These are phyloP conservation scores for Panaeolus cyanescens DNA, from an alignment of 768 basidiomycete species.

Conservation along the genomic window DNA sequence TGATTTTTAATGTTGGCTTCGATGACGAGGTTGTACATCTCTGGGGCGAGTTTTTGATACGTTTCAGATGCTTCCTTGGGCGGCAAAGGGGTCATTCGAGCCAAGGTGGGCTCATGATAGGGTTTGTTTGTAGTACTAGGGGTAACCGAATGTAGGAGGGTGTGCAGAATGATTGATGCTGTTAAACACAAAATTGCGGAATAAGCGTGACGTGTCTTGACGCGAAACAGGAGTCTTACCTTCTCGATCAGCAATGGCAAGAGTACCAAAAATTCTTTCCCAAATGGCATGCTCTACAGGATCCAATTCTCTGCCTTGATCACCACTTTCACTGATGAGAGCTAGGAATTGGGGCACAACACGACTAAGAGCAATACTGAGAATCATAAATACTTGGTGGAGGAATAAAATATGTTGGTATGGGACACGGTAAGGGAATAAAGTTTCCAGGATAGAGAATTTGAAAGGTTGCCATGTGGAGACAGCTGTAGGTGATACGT, in stretches of 20 bases:
- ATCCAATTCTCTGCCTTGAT: slow-evolving; percentile 26
- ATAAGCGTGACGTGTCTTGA: background rate
- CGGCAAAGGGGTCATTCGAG: slow-evolving; percentile 37
- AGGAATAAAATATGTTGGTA: slow-evolving; percentile 80
- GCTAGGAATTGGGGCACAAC: slow-evolving; percentile 72
- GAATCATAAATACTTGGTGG: slow-evolving; percentile 75
- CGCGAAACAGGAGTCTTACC: slow-evolving; percentile 32
- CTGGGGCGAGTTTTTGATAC: slow-evolving; percentile 44
- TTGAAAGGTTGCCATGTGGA: slow-evolving; percentile 19
- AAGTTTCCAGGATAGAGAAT: slow-evolving; percentile 21
- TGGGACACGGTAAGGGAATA: slow-evolving; percentile 67
- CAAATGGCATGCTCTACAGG: slow-evolving; percentile 41
- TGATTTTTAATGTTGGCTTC: slow-evolving; percentile 63
- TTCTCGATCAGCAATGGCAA: slow-evolving; percentile 56
- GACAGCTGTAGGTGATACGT: slow-evolving; percentile 9
- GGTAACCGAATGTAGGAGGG: slow-evolving; percentile 54
- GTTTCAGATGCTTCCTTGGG: slow-evolving; percentile 30
- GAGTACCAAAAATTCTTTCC: slow-evolving; percentile 42
- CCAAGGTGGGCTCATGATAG: slow-evolving; percentile 35
- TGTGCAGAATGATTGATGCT: slow-evolving; percentile 57
- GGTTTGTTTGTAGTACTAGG: slow-evolving; percentile 26
- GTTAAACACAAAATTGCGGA: slow-evolving; percentile 1
- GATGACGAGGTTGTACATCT: slow-evolving; percentile 69
- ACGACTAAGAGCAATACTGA: slow-evolving; percentile 70
- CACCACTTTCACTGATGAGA: slow-evolving; percentile 13